Percentiles rank a stretch among this genome's conserved stretches.
Evolutionary conservation across 2,329 filamentous ascomycete genomes (phyloP).

Genomic region (Cryphonectria japonica): DNA sequence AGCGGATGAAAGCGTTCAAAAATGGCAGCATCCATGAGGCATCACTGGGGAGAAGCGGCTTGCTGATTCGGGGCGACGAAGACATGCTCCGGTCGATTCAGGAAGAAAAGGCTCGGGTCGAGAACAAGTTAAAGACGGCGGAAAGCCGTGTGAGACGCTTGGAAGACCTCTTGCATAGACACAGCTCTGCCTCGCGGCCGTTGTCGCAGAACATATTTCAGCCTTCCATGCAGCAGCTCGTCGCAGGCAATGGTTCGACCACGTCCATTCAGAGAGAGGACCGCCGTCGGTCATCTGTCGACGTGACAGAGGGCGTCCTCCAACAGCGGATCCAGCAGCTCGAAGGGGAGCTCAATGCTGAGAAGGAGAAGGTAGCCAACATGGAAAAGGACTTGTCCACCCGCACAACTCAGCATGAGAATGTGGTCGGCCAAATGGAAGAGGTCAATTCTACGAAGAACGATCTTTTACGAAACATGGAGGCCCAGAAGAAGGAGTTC

Average conservation of each 20-base stretch:
- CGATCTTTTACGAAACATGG: constrained; percentile 92
- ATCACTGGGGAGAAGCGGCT: constrained; percentile 81
- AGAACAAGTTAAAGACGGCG: constrained; percentile 77
- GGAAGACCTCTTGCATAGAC: constrained; percentile 89
- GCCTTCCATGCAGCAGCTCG: constrained; percentile 48
- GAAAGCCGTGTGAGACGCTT: constrained; percentile 89
- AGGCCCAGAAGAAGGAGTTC: constrained; percentile 88
- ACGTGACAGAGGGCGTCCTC: constrained; percentile 43
- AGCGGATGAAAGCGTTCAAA: constrained; percentile 90
- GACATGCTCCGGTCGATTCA: constrained; percentile 78
- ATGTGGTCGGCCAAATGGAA: constrained; percentile 71
- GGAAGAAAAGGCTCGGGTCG: constrained; percentile 77
- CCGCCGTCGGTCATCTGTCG: constrained; percentile 47
- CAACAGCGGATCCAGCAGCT: constrained; percentile 61
- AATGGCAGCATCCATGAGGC: constrained; percentile 94
- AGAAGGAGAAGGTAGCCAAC: constrained; percentile 68
- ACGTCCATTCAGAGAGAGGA: constrained; percentile 53
- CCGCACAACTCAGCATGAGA: constrained; percentile 59
- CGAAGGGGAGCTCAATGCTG: constrained; percentile 76
- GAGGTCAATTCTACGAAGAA: constrained; percentile 92
- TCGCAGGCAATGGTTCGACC: constrained; percentile 54
- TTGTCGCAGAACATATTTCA: constrained; percentile 61
- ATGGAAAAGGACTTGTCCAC: constrained; percentile 72
- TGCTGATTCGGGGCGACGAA: constrained; percentile 85
- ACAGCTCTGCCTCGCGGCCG: constrained; percentile 63